Conservation (phyloP, 2,329 filamentous ascomycete species). For the Penicillium sp. region DNA sequence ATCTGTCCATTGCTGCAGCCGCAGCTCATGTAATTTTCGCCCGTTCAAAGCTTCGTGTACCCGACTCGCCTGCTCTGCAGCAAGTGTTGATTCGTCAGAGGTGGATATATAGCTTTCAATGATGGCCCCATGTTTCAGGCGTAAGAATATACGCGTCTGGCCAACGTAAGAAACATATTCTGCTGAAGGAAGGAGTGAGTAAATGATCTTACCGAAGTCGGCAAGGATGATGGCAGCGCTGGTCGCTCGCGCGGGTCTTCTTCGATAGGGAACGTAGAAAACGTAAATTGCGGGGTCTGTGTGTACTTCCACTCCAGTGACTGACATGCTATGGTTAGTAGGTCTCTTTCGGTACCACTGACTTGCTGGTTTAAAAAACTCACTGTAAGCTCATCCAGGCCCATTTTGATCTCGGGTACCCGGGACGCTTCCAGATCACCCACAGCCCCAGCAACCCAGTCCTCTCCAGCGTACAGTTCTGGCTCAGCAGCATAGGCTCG, state of each 20-base stretch:
- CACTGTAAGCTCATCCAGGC: constrained; percentile 62
- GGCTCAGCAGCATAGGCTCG: constrained; percentile 39
- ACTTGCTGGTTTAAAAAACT: constrained; percentile 27
- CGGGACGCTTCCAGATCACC: constrained; percentile 55
- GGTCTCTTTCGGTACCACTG: neutral
- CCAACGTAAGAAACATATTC: constrained; percentile 6
- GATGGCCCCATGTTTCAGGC: constrained; percentile 46
- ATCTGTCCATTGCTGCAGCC: constrained; percentile 33
- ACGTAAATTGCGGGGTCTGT: constrained; percentile 83
- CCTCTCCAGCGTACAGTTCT: constrained; percentile 39
- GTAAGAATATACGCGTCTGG: constrained; percentile 49
- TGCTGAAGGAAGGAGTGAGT: neutral
- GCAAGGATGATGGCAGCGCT: constrained; percentile 54
- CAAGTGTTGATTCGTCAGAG: constrained; percentile 37
- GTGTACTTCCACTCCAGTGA: constrained; percentile 73
- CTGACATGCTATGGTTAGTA: constrained; percentile 27
- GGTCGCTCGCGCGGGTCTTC: constrained; percentile 64
- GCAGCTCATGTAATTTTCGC: constrained; percentile 56
- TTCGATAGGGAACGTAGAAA: constrained; percentile 66
- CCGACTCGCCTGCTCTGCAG: constrained; percentile 38
- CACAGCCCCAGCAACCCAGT: constrained; percentile 51
- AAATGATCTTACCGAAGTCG: constrained; percentile 47
- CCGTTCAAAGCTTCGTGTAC: constrained; percentile 42
- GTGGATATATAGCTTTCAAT: constrained; percentile 46
- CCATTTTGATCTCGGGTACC: constrained; percentile 62